phyloP scores from a whole-genome alignment of 257 asterid genomes.

The Avicennia marina region DNA sequence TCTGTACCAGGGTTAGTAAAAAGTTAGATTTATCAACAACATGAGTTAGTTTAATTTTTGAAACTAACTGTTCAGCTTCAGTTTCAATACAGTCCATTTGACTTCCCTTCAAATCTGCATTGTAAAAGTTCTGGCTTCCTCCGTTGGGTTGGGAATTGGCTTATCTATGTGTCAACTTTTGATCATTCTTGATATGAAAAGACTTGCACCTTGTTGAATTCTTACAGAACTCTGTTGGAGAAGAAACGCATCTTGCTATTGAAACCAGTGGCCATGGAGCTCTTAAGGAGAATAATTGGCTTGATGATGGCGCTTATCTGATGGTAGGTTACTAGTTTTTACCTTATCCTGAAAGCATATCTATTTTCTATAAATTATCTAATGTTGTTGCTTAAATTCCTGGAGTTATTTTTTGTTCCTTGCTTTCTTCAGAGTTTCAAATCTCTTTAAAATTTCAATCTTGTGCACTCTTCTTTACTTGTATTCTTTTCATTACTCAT shows the following conservation, averaged over 20 bases:
- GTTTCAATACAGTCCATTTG: too few species aligned
- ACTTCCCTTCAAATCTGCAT: not conserved
- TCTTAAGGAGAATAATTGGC: conserved; percentile 98
- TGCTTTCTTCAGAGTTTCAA: not conserved
- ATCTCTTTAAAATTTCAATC: not conserved
- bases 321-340: conserved; percentile 54
- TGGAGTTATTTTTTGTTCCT: not conserved
- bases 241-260: conserved; percentile 92
- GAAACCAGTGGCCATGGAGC: conserved; percentile 99
- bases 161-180: not conserved
- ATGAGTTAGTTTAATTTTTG: too few species aligned
- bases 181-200: conserved; percentile 1
- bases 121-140: not conserved
- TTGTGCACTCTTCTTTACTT: conserved; percentile 2
- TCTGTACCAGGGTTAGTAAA: too few species aligned
- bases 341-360: not conserved
- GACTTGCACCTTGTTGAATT: conserved; percentile 17
- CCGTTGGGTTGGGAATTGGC: not conserved
- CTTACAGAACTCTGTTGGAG: conserved; percentile 75
- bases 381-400: conserved; percentile 1
- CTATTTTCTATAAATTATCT: not conserved
- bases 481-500: conserved; percentile 9
- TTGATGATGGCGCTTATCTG: conserved; percentile 97
- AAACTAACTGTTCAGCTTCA: too few species aligned
- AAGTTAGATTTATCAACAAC: too few species aligned